Evolutionary conservation across 2,329 filamentous ascomycete genomes (phyloP), one percentile per base, ranked within the genome.

Genomic region (Pseudocercospora pini-densiflorae): DNA sequence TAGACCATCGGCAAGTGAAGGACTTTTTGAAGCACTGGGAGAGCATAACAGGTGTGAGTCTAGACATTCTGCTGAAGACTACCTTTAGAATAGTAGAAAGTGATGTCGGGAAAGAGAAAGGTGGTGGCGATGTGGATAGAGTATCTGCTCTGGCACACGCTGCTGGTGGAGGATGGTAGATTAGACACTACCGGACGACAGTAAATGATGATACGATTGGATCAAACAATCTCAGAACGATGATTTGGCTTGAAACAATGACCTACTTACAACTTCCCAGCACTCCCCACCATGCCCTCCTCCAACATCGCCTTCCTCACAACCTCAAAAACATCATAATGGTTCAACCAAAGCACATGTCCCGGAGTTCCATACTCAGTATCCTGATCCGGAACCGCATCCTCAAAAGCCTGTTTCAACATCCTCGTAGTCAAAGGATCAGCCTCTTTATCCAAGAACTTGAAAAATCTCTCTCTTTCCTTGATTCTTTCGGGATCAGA

Each of bases 41-140:
- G 19, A 76, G 82, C 24, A 81, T 90, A 67, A 94, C 92, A 63
- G 88, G 87, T 61, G 88, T 97, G 70, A 85, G 87, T 27, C 80
- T 91, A 75, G 87, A 89, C 68, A 92, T 86, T 77, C 82, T 99
- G 75, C 88, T 89, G 64, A 92, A 90, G 78, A 99, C 95, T 64
- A 96, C 89, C 60, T 99, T 92, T 82, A 89, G 95, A 69, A 90
- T 94, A 79, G 94, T 99, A 23, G 90, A 97, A 74, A 97, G 94
- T 81, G 93, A 98, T 77, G 93, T 99, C 51, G 95, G 95, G 59
- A 97, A 95, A 81, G 85, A 87, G 70, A 83, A 84, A 70, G 86
- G 77, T 75, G 55, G 55, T 24, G 85, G 85, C 66, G 91, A 93
- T 76, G 90, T 92, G 51, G 91, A 96, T 76, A 88, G 90, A 66